Evolutionary conservation across 2,329 filamentous ascomycete genomes (phyloP), one percentile per base, ranked within the genome.

Genomic region (Fusarium torreyae): DNA sequence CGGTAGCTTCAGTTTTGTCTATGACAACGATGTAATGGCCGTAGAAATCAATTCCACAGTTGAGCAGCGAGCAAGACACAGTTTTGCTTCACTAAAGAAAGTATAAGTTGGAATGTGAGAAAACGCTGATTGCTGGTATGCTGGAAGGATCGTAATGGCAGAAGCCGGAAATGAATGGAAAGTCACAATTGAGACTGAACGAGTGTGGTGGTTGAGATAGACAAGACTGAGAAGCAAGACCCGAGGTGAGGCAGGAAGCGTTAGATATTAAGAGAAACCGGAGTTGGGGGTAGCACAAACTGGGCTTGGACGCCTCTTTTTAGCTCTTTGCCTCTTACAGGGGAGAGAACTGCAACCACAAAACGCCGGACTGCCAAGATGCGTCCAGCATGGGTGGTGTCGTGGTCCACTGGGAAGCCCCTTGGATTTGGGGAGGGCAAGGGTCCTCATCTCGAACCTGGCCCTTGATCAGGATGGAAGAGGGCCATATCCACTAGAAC

Each of bases 11-110:
- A 68, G 58, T 63, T 69, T 72, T 66, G 72, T 74, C 72, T 73
- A 74, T 58, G 59, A 69, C 62, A 71, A 59, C 63, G 40, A 42
- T 49, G 33, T 66, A 71, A 68, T 68, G 62, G 51, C 62, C 62
- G 77, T 62, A 75, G 78, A 77, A 76, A 57, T 78, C 77, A 61
- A 79, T 78, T 79, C 74, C 66, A 73, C 75, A 63, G 70, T 57
- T 63, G 36, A 34, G 33, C 40, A 70, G 64, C 46, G 53, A 70
- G 71, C 70, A 74, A 77, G 63, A 78, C 74, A 66, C 73, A 77
- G 77, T 77, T 72, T 75, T 73, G 68, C 73, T 75, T 75, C 72
- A 73, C 70, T 49, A 67, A 74, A 72, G 64, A 74, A 75, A 67
- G 70, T 65, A 71, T 58, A 40, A 66, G 65, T 66, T 61, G 70